These are phyloP conservation scores for Ustulina deusta DNA, from an alignment of 2,329 filamentous ascomycete genomes.

Conservation along the genomic window DNA sequence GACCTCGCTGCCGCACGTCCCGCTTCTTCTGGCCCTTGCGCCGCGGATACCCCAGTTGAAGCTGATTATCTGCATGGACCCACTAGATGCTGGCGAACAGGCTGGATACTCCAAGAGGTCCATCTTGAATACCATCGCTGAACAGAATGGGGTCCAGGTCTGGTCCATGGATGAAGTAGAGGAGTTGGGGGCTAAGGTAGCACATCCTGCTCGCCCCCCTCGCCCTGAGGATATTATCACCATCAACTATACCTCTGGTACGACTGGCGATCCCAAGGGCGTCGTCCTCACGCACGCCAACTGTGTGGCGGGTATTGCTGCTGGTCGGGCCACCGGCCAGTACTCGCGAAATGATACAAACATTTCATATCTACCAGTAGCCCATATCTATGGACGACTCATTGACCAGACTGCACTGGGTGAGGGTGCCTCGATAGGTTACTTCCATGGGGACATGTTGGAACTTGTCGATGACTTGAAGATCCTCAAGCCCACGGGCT, in stretches of 20 bases:
- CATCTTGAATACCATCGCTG: slow-evolving; percentile 80
- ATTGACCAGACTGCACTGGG: slow-evolving; percentile 81
- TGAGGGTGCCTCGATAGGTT: slow-evolving; percentile 81
- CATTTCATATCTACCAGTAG: slow-evolving; percentile 90
- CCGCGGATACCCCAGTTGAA: slow-evolving; percentile 84
- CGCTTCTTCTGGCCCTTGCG: slow-evolving; percentile 81
- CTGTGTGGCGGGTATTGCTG: slow-evolving; percentile 78
- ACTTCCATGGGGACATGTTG: slow-evolving; percentile 91
- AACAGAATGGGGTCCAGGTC: slow-evolving; percentile 79
- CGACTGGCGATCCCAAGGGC: slow-evolving; percentile 85
- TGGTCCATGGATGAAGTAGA: slow-evolving; percentile 86
- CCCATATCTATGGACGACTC: slow-evolving; percentile 92
- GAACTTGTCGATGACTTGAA: slow-evolving; percentile 93
- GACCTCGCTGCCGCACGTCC: slow-evolving; percentile 83
- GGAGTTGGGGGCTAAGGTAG: slow-evolving; percentile 77
- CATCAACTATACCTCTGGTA: slow-evolving; percentile 91
- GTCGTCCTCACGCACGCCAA: slow-evolving; percentile 85
- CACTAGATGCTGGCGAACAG: slow-evolving; percentile 82
- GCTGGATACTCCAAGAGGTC: slow-evolving; percentile 82
- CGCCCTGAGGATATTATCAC: slow-evolving; percentile 82
- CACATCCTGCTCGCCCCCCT: slow-evolving; percentile 78
- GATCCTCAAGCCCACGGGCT: slow-evolving; percentile 81
- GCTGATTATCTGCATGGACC: slow-evolving; percentile 87
- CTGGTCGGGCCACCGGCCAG: slow-evolving; percentile 67
- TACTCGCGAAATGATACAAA: slow-evolving; percentile 69